Conservation (phyloP, 2,329 filamentous ascomycete species). For the Fusarium sp. region DNA sequence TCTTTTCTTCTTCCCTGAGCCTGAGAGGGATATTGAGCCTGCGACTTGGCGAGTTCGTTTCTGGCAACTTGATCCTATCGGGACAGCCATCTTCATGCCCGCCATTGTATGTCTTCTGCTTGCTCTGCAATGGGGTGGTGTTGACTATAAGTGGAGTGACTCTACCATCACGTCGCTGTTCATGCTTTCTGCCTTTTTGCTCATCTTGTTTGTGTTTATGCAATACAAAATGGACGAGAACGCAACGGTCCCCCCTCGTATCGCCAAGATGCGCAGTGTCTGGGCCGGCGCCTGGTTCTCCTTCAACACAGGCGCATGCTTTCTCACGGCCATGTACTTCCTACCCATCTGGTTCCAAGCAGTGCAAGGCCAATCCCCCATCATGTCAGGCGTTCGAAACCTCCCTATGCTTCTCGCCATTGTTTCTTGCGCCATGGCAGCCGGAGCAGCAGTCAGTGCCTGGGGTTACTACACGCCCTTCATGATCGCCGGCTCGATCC, state of each 20-base stretch:
- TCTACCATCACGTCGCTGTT: slow-evolving; percentile 47
- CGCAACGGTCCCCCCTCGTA: slow-evolving; percentile 58
- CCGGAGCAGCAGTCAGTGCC: slow-evolving; percentile 52
- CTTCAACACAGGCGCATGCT: slow-evolving; percentile 55
- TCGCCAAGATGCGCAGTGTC: slow-evolving; percentile 56
- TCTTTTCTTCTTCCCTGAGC: slow-evolving; percentile 45
- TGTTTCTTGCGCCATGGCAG: slow-evolving; percentile 51
- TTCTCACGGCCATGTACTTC: slow-evolving; percentile 53
- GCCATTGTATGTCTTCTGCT: slow-evolving; percentile 61
- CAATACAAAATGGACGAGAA: slow-evolving; percentile 55
- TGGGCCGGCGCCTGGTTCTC: slow-evolving; percentile 52
- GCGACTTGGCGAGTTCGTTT: slow-evolving; percentile 43
- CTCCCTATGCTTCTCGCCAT: slow-evolving; percentile 56
- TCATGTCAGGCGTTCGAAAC: slow-evolving; percentile 56
- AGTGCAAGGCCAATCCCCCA: slow-evolving; percentile 55
- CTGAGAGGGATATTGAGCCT: slow-evolving; percentile 41
- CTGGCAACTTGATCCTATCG: slow-evolving; percentile 49
- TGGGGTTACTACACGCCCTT: slow-evolving; percentile 60
- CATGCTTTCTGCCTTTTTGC: slow-evolving; percentile 49
- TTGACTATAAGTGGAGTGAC: slow-evolving; percentile 49
- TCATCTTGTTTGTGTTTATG: slow-evolving; percentile 53
- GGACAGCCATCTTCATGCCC: slow-evolving; percentile 50
- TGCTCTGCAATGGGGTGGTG: slow-evolving; percentile 63
- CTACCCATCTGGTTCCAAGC: slow-evolving; percentile 62
- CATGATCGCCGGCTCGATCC: slow-evolving; percentile 53